These are phyloP conservation scores for Aleurites moluccanus DNA, from an alignment of 441 rosid genomes.

Conservation along the genomic window DNA sequence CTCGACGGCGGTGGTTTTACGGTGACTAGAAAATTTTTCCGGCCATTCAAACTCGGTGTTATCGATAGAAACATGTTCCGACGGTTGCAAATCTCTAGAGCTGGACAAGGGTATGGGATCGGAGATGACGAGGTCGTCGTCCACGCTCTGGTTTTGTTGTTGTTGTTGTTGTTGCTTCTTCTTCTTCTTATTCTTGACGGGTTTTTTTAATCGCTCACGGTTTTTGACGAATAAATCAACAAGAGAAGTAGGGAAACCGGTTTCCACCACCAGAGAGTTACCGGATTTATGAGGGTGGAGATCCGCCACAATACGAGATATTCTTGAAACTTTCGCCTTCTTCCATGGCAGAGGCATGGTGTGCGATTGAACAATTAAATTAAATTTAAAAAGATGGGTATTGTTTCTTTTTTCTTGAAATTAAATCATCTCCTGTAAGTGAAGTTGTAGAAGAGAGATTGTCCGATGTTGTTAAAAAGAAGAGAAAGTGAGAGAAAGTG, in stretches of 20 bases:
- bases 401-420: not conserved
- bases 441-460: not conserved
- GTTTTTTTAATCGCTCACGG: constrained; percentile 63
- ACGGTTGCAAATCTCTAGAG: not conserved
- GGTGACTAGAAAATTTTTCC: constrained; percentile 6
- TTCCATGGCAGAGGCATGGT: constrained; percentile 86
- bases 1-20: not conserved
- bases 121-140: constrained; percentile 19
- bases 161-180: no score
- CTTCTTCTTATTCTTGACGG: constrained; percentile 31
- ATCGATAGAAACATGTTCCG: not conserved
- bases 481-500: not conserved
- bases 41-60: not conserved
- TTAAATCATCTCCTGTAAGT: not conserved
- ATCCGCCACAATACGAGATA: constrained; percentile 67
- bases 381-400: not conserved
- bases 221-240: constrained; percentile 84
- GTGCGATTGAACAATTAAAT: not conserved
- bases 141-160: not conserved
- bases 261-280: constrained; percentile 59
- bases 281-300: constrained; percentile 34
- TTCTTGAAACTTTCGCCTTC: constrained; percentile 48
- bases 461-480: not conserved
- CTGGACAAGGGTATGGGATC: constrained; percentile 21
- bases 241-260: constrained; percentile 92